These are phyloP conservation scores for Phyllosticta citriasiana DNA, from an alignment of 2,329 filamentous ascomycete genomes.

Conservation along the genomic window DNA sequence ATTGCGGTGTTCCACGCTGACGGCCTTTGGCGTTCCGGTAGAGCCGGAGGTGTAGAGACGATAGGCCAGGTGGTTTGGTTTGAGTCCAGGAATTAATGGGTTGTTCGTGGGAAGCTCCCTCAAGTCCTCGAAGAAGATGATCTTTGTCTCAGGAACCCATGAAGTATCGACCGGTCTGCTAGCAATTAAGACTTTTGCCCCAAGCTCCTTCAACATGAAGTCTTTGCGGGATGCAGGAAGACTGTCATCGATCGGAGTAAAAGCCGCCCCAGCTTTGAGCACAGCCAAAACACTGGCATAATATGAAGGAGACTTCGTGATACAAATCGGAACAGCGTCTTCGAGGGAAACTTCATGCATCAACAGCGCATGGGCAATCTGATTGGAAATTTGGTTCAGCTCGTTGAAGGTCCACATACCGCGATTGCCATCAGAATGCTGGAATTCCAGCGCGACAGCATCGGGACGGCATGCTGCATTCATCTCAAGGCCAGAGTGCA, in stretches of 20 bases:
- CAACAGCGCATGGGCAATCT: constrained; percentile 23
- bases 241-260: constrained; percentile 26
- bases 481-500: constrained; percentile 31
- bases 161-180: constrained; percentile 3
- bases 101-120: constrained; percentile 12
- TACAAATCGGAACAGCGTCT: constrained; percentile 27
- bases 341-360: constrained; percentile 17
- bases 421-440: constrained; percentile 20
- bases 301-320: constrained; percentile 24
- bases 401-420: constrained; percentile 25
- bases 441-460: constrained; percentile 29
- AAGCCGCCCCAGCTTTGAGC: constrained; percentile 31
- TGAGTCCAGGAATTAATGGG: constrained; percentile 18
- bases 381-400: constrained; percentile 24
- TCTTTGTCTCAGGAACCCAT: constrained; percentile 10
- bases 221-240: constrained; percentile 25
- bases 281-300: constrained; percentile 29
- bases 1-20: constrained; percentile 32
- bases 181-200: constrained; percentile 21
- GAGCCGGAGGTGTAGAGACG: constrained; percentile 36
- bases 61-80: constrained; percentile 27
- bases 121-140: constrained; percentile 11
- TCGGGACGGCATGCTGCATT: constrained; percentile 22
- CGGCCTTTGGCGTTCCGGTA: constrained; percentile 35
- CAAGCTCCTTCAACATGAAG: constrained; percentile 26